phyloP scores from a whole-genome alignment of 73 alveolate species.

The Stentor roeselii region DNA sequence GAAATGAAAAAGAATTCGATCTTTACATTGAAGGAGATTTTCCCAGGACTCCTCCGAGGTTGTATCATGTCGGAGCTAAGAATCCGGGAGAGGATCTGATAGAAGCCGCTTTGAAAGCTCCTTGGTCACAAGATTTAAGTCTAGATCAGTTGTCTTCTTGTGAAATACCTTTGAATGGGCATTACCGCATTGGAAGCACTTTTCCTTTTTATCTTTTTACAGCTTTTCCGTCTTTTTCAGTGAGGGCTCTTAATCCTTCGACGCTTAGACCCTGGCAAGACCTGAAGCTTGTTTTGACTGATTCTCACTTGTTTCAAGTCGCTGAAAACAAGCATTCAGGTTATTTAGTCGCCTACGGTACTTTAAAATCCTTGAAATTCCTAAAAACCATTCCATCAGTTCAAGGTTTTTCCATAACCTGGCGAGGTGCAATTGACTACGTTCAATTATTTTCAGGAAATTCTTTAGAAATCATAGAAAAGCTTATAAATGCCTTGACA shows the following conservation, averaged over 20 bases:
- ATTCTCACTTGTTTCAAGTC: background rate
- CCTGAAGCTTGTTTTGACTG: background rate
- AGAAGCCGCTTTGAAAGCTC: background rate
- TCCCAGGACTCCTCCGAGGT: background rate
- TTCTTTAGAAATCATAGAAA: background rate
- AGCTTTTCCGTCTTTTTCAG: background rate
- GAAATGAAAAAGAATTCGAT: background rate
- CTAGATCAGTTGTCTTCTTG: background rate
- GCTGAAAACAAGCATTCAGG: background rate
- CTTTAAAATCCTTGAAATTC: background rate
- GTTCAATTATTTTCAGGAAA: background rate
- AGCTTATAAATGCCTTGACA: background rate
- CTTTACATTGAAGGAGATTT: background rate
- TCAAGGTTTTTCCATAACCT: background rate
- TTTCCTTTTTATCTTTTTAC: background rate
- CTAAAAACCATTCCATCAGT: background rate
- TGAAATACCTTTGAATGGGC: background rate
- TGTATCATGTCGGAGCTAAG: background rate
- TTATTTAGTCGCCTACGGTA: background rate
- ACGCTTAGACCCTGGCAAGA: background rate
- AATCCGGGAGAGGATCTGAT: background rate
- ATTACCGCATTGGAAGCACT: background rate
- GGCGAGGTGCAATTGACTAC: background rate
- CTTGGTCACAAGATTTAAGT: background rate
- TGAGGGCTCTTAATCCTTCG: background rate